Conservation (phyloP, 495 filamentous ascomycete species). For the Staphylotrichum longicolle region DNA sequence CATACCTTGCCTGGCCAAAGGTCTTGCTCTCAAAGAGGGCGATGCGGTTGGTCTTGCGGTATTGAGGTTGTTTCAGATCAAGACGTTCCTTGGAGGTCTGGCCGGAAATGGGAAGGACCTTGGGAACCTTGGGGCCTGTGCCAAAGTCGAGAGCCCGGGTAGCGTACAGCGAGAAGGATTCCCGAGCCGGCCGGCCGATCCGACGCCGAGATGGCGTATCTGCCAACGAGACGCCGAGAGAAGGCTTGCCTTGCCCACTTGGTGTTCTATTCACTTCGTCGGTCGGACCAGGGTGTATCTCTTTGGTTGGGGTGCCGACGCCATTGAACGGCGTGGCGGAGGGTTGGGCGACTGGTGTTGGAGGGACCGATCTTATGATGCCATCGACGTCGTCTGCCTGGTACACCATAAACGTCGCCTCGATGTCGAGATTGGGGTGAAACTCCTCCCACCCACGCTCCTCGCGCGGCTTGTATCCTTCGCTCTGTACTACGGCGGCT, state of each 20-base stretch:
- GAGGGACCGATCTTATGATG: conserved; percentile 44
- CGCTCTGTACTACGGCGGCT: conserved; percentile 79
- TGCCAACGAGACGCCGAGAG: conserved; percentile 23
- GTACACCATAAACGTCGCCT: conserved; percentile 72
- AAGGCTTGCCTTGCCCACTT: conserved; percentile 30
- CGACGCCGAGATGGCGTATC: conserved; percentile 49
- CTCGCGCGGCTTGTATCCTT: conserved; percentile 95
- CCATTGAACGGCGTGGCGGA: conserved; percentile 34
- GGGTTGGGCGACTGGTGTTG: conserved; percentile 38
- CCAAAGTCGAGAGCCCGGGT: conserved; percentile 41
- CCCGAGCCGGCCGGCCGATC: conserved; percentile 45
- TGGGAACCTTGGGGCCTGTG: conserved; percentile 44
- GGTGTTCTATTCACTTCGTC: conserved; percentile 27
- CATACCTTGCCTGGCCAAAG: conserved; percentile 56
- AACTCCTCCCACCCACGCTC: conserved; percentile 97
- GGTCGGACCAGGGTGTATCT: conserved; percentile 18
- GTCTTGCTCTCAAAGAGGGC: conserved; percentile 55
- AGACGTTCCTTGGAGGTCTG: conserved; percentile 57
- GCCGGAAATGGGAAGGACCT: conserved; percentile 52
- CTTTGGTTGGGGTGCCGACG: conserved; percentile 40
- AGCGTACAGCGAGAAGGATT: conserved; percentile 50
- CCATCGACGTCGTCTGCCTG: conserved; percentile 83
- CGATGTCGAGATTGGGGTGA: conserved; percentile 89
- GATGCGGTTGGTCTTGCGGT: conserved; percentile 55
- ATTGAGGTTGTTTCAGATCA: conserved; percentile 58